Evolutionary conservation across 1,139 yeast genomes (phyloP), one percentile per base, ranked within the genome.

Genomic region (Yamadazyma triangularis): DNA sequence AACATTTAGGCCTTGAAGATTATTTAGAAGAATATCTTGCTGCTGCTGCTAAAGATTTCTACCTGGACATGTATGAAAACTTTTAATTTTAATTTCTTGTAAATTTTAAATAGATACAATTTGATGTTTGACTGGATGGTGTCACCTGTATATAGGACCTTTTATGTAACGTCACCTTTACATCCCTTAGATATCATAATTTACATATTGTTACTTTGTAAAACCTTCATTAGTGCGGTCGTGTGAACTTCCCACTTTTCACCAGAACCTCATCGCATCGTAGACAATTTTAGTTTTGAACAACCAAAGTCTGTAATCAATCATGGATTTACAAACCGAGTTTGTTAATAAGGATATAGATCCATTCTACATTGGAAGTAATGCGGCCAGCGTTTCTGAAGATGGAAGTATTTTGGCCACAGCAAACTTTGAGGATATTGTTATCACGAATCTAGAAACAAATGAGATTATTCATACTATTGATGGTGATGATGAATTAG

Each of bases 281-380:
- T 13, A 29, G 10, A 23, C 12, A n/a, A n/a, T n/a, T n/a, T n/a
- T n/a, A n/a, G n/a, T n/a, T n/a, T n/a, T 22, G 11, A 12, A 18
- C 20, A 7, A 18, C 9, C 20, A 18, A 18, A 18, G 20, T 7
- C 20, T 18, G 6, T 18, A 6, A 18, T 7, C 9, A 7, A 18
- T 18, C 6, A 59, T 60, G 64, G 56, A 53, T 28, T 43, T 60
- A 30, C 60, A 55, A 33, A 54, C 64, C 4, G 64, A 70, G 27
- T 68, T 58, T 41, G 42, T 39, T 21, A 51, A 53, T 38, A 44
- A 36, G 25, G 65, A 60, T 35, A 54, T 66, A 33, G 70, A 62
- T 35, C 97, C 98, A 13, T 79, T 88, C 49, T 91, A 85, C 51
- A 75, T 86, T 8, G 96, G 96, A 10, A 86, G 93, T 8, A 77